Percentiles rank a stretch among this genome's conserved stretches.
Evolutionary conservation across 2,329 filamentous ascomycete species (phyloP).

Genomic region (Pseudocercospora eumusae): DNA sequence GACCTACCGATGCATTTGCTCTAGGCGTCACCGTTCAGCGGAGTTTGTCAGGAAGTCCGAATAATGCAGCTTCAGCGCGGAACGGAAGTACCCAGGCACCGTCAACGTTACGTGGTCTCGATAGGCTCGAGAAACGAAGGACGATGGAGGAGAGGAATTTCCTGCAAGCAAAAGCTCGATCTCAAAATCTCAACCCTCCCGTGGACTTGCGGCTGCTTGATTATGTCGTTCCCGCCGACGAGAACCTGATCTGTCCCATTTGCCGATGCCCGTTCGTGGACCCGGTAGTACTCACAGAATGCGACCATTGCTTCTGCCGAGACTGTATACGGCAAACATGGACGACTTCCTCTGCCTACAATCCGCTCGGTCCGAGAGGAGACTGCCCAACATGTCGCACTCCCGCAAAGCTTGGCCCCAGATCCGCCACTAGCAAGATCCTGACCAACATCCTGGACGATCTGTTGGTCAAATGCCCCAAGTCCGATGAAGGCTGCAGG

Average conservation of each 20-base stretch:
- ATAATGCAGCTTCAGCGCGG: slow-evolving; percentile 11
- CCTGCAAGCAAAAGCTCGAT: slow-evolving; percentile 31
- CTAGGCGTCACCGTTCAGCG: slow-evolving; percentile 10
- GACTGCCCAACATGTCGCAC: slow-evolving; percentile 61
- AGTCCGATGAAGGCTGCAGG: slow-evolving; percentile 55
- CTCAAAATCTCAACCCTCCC: slow-evolving; percentile 36
- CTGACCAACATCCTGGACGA: slow-evolving; percentile 64
- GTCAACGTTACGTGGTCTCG: slow-evolving; percentile 31
- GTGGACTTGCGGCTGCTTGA: slow-evolving; percentile 61
- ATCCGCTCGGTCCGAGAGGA: slow-evolving; percentile 36
- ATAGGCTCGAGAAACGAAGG: slow-evolving; percentile 36
- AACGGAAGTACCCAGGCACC: not conserved
- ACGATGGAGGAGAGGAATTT: slow-evolving; percentile 39
- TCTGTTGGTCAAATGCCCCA: slow-evolving; percentile 61
- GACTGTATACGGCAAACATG: slow-evolving; percentile 58
- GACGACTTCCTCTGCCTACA: slow-evolving; percentile 40
- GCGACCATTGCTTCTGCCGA: slow-evolving; percentile 65
- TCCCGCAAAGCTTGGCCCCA: slow-evolving; percentile 42
- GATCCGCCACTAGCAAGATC: slow-evolving; percentile 50
- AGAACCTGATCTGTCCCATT: slow-evolving; percentile 64
- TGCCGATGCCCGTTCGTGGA: slow-evolving; percentile 64
- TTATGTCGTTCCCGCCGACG: slow-evolving; percentile 58
- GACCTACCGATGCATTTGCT: not conserved
- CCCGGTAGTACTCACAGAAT: slow-evolving; percentile 58
- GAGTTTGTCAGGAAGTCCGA: slow-evolving; percentile 22